phyloP scores from a whole-genome alignment of 495 filamentous ascomycete genomes.

The Penicillium ochrochloron region DNA sequence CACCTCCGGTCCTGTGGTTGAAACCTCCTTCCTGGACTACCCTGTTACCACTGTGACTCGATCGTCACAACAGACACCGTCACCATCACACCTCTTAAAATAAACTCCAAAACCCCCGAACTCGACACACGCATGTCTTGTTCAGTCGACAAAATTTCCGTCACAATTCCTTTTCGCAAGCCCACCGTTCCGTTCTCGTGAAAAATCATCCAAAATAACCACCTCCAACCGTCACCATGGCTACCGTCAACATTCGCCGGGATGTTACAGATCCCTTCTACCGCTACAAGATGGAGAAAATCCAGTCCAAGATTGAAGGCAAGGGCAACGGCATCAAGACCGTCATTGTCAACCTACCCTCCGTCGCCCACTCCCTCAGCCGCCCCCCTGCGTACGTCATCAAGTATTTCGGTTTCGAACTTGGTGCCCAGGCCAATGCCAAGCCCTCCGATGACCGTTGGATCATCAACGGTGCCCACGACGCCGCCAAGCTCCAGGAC shows the following conservation, averaged over 20 bases:
- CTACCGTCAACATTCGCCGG: conserved; percentile 95
- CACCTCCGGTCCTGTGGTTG: conserved; percentile 87
- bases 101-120: conserved; percentile 52
- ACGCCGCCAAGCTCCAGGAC: conserved; percentile 94
- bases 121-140: conserved; percentile 60
- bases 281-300: conserved; percentile 99
- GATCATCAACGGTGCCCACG: conserved; percentile 99
- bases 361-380: conserved; percentile 88
- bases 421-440: conserved; percentile 96
- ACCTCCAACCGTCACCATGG: conserved; percentile 66
- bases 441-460: conserved; percentile 97
- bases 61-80: conserved; percentile 21
- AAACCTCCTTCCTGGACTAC: conserved; percentile 42
- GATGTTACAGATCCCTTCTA: conserved; percentile 99
- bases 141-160: conserved; percentile 47
- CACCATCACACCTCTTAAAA: conserved; percentile 42
- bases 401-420: conserved; percentile 99
- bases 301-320: conserved; percentile 99
- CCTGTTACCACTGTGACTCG: conserved; percentile 32
- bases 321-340: conserved; percentile 98
- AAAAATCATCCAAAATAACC: conserved; percentile 18
- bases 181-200: conserved; percentile 29
- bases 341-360: conserved; percentile 95
- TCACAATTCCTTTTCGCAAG: conserved; percentile 45
- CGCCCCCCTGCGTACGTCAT: conserved; percentile 94